Percentiles rank a stretch among this genome's conserved stretches.
Evolutionary conservation across 1,284 basidiomycete species (phyloP).

Genomic region (Microstroma glucosiphilum): DNA sequence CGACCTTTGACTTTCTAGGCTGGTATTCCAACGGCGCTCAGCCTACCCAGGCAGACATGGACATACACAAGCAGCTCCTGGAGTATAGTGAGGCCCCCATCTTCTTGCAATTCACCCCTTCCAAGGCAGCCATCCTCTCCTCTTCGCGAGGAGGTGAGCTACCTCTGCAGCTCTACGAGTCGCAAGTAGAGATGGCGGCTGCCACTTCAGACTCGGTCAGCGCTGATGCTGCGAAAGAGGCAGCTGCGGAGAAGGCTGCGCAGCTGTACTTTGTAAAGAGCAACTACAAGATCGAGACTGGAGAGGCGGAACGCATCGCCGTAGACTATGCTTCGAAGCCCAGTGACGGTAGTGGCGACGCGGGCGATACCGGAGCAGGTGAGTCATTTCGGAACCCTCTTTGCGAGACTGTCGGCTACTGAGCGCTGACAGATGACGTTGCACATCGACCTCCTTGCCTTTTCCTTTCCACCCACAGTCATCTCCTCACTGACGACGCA

Average conservation of each 20-base stretch:
- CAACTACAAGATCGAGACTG: constrained; percentile 82
- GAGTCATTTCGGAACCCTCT: no score
- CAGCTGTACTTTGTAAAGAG: constrained; percentile 64
- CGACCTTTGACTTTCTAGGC: constrained; percentile 87
- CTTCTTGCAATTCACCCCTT: constrained; percentile 55
- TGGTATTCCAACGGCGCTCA: constrained; percentile 83
- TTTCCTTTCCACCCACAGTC: constrained; percentile 56
- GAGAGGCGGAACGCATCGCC: constrained; percentile 95
- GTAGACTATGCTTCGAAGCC: constrained; percentile 91
- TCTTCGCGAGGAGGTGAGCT: constrained; percentile 24
- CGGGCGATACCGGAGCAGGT: constrained; percentile 43
- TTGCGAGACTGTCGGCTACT: no score
- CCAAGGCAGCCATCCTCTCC: constrained; percentile 15
- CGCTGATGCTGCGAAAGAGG: not conserved
- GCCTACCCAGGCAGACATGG: constrained; percentile 68
- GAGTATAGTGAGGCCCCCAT: constrained; percentile 55
- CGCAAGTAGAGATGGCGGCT: constrained; percentile 28
- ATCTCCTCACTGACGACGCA: constrained; percentile 83
- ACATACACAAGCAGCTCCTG: constrained; percentile 66
- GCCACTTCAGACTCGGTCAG: not conserved
- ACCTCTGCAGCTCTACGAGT: constrained; percentile 38
- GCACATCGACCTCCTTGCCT: no score
- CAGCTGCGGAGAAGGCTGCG: constrained; percentile 20
- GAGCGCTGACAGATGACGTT: no score
- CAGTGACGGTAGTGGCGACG: constrained; percentile 65